These are phyloP conservation scores for Begonia fuchsioides DNA, from an alignment of 306 rosid genomes.

Conservation along the genomic window DNA sequence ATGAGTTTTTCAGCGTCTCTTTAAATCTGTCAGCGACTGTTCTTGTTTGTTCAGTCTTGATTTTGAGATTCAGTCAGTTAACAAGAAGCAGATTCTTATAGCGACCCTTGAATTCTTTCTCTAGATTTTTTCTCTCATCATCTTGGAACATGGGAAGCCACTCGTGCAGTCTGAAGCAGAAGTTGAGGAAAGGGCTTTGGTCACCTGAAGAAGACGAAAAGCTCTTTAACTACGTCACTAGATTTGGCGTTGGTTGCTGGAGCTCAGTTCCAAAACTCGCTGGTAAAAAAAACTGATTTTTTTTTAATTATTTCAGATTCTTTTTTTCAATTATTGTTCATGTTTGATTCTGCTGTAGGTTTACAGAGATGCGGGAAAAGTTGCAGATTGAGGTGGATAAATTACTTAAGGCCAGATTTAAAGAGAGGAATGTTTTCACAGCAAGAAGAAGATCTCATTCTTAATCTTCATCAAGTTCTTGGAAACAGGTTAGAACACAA, in stretches of 20 bases:
- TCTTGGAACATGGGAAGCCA: conserved; percentile 61
- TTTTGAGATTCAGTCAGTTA: conserved; percentile 6
- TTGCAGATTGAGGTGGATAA: conserved; percentile 88
- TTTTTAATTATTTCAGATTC: not conserved
- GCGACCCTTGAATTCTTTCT: conserved; percentile 6
- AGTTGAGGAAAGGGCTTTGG: conserved; percentile 82
- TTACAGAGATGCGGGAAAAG: conserved; percentile 91
- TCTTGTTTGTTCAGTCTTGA: conserved; percentile 22
- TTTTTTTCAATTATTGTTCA: conserved; percentile 1
- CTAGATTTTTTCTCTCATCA: conserved; percentile 2
- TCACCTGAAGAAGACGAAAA: conserved; percentile 95
- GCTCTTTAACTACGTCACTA: conserved; percentile 74
- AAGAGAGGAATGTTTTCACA: conserved; percentile 86
- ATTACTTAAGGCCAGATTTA: conserved; percentile 82
- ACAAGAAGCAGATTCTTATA: conserved; percentile 1
- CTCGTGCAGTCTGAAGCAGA: conserved; percentile 69
- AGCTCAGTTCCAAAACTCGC: conserved; percentile 91
- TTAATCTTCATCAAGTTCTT: conserved; percentile 68
- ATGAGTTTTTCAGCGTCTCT: conserved; percentile 28
- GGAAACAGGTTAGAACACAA: conserved; percentile 56
- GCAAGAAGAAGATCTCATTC: conserved; percentile 71
- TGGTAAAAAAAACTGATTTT: conserved; percentile 22
- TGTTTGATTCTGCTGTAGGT: conserved; percentile 27
- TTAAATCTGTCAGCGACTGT: conserved; percentile 39
- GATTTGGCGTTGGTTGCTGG: conserved; percentile 93